Evolutionary conservation across 2,329 filamentous ascomycete species (phyloP).

Genomic region (Xylaria sp.): DNA sequence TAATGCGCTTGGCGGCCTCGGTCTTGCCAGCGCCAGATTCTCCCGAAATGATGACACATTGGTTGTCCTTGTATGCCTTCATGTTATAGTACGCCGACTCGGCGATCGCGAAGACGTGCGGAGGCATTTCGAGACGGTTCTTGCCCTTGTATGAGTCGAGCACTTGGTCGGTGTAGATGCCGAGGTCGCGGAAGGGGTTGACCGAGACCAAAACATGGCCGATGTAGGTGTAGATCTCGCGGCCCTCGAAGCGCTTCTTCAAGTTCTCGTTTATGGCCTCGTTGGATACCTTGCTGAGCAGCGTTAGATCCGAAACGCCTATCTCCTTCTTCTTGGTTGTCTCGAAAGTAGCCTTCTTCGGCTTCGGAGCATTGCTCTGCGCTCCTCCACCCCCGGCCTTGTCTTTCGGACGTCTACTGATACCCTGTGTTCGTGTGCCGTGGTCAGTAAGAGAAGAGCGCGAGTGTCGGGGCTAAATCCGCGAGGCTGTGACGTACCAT

Average conservation of each 20-base stretch:
- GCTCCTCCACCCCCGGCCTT: constrained; percentile 57
- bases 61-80: constrained; percentile 99
- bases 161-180: constrained; percentile 96
- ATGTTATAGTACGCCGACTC: constrained; percentile 99
- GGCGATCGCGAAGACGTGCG: constrained; percentile 97
- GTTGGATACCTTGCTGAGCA: constrained; percentile 98
- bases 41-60: constrained; percentile 99
- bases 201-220: constrained; percentile 99
- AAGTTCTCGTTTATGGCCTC: constrained; percentile 99
- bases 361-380: constrained; percentile 66
- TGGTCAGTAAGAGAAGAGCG: constrained; percentile 37
- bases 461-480: constrained; percentile 9
- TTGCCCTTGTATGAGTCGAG: constrained; percentile 95
- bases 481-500: constrained; percentile 42
- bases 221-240: constrained; percentile 99
- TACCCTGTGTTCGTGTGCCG: constrained; percentile 53
- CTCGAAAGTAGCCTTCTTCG: constrained; percentile 96
- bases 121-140: constrained; percentile 93
- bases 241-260: constrained; percentile 97
- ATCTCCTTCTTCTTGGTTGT: constrained; percentile 99
- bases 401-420: constrained; percentile 62
- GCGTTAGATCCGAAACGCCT: constrained; percentile 94
- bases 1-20: constrained; percentile 96
- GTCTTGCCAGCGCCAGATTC: constrained; percentile 99
- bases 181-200: constrained; percentile 96